These are phyloP conservation scores for Ambispora gerdemannii DNA, from an alignment of 192 early-diverging fungal species.

Conservation along the genomic window DNA sequence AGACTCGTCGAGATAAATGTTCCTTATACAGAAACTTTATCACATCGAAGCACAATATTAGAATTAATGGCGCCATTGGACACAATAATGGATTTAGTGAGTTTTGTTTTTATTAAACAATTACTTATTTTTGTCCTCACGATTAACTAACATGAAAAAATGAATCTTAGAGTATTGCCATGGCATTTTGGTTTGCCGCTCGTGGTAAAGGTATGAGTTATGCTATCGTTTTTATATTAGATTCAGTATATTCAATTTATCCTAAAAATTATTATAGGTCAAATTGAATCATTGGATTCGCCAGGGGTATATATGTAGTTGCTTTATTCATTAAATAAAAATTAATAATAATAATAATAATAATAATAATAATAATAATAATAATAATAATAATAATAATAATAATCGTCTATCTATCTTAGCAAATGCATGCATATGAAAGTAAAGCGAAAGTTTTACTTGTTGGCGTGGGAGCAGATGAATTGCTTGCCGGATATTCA, in stretches of 20 bases:
- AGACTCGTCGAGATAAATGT: constrained; percentile 89
- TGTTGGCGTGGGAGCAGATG: constrained; percentile 90
- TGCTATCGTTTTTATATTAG: neutral
- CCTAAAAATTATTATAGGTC: too few relatives aligned
- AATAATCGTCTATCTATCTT: neutral
- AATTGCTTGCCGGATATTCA: constrained; percentile 90
- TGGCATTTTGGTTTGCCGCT: constrained; percentile 95
- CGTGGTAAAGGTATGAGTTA: constrained; percentile 60
- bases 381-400: neutral
- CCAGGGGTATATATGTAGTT: neutral
- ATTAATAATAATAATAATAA: neutral
- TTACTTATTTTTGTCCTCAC: neutral
- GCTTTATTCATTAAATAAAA: neutral
- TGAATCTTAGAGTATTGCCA: constrained; percentile 82
- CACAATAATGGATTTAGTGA: constrained; percentile 90
- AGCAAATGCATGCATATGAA: constrained; percentile 47
- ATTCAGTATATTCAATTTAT: neutral
- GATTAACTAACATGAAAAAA: neutral
- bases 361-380: neutral
- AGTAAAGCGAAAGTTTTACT: constrained; percentile 76
- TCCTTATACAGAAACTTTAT: constrained; percentile 65
- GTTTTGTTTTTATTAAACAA: neutral
- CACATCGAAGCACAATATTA: constrained; percentile 56
- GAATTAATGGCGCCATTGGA: constrained; percentile 74
- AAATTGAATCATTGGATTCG: constrained; percentile 7